Conservation (phyloP, 768 basidiomycete species). For the Podaxis carcinomalis region DNA sequence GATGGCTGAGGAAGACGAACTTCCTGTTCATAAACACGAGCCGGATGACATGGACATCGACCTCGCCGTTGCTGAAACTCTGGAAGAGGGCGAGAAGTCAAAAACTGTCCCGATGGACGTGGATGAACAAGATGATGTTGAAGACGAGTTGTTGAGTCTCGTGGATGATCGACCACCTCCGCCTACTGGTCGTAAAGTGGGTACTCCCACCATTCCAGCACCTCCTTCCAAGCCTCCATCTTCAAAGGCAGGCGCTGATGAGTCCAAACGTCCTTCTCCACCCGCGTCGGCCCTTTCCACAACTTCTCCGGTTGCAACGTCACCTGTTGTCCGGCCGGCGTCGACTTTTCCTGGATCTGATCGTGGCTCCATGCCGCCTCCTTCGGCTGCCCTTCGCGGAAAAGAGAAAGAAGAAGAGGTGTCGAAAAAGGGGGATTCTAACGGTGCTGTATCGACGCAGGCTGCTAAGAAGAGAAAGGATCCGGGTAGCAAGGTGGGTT, state of each 20-base stretch:
- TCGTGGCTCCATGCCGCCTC: conserved; percentile 60
- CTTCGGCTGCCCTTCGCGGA: conserved; percentile 24
- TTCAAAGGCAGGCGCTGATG: conserved; percentile 3
- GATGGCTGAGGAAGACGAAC: conserved; percentile 23
- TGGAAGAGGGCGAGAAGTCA: conserved; percentile 22
- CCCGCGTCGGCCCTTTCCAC: conserved; percentile 11
- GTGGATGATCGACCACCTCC: conserved; percentile 46
- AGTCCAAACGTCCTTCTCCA: not conserved
- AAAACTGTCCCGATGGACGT: conserved; percentile 15
- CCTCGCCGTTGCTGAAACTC: conserved; percentile 41
- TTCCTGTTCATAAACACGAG: conserved; percentile 28
- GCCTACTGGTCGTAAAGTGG: conserved; percentile 7
- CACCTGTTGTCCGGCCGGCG: conserved; percentile 14
- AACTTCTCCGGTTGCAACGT: conserved; percentile 10
- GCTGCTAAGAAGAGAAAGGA: conserved; percentile 40
- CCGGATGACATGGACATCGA: conserved; percentile 39
- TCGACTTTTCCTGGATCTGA: conserved; percentile 31
- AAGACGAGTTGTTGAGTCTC: conserved; percentile 67
- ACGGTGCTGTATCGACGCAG: conserved; percentile 14
- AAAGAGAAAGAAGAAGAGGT: conserved; percentile 25
- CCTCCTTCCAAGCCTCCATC: not conserved
- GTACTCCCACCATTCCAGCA: conserved; percentile 7
- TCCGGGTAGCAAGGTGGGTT: conserved; percentile 31
- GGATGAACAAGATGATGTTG: conserved; percentile 42
- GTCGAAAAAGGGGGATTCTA: conserved; percentile 19